Percentiles rank a stretch among this genome's conserved stretches.
These are phyloP conservation scores for Colletotrichum destructivum DNA, from an alignment of 2,329 filamentous ascomycete species.

Conservation along the genomic window DNA sequence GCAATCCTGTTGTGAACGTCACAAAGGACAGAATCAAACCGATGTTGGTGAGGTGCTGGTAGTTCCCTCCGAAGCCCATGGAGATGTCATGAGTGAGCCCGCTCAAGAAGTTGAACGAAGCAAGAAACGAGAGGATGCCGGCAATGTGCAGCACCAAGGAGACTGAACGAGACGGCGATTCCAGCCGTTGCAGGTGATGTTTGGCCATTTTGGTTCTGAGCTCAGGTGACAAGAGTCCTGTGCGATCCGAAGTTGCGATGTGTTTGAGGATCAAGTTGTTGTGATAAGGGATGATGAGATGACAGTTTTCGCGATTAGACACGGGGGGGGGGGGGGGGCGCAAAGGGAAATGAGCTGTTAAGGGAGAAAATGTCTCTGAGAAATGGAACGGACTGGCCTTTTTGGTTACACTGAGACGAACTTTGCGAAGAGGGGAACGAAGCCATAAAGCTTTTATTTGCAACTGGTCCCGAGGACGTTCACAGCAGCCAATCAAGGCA, in stretches of 20 bases:
- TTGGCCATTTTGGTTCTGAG: conserved; percentile 53
- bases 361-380: conserved; percentile 38
- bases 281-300: conserved; percentile 29
- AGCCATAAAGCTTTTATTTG: conserved; percentile 12
- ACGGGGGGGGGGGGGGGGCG: conserved; percentile 5
- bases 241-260: conserved; percentile 15
- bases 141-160: conserved; percentile 74
- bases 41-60: conserved; percentile 83
- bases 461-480: not conserved
- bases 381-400: conserved; percentile 20
- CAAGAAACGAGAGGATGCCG: conserved; percentile 67
- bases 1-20: conserved; percentile 73
- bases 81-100: conserved; percentile 67
- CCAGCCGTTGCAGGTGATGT: conserved; percentile 77
- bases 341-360: conserved; percentile 10
- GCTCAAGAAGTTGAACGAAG: conserved; percentile 67
- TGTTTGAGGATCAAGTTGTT: conserved; percentile 6
- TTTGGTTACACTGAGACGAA: conserved; percentile 29
- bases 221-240: conserved; percentile 2
- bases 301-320: conserved; percentile 10
- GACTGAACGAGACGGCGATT: conserved; percentile 74
- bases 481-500: conserved; percentile 32
- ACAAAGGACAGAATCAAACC: conserved; percentile 73
- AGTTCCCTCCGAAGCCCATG: conserved; percentile 75
- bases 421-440: conserved; percentile 1